Evolutionary conservation across 371 early-diverging fungal species (phyloP), one percentile per base, ranked within the genome.

Genomic region (Actinomucor elegans): DNA sequence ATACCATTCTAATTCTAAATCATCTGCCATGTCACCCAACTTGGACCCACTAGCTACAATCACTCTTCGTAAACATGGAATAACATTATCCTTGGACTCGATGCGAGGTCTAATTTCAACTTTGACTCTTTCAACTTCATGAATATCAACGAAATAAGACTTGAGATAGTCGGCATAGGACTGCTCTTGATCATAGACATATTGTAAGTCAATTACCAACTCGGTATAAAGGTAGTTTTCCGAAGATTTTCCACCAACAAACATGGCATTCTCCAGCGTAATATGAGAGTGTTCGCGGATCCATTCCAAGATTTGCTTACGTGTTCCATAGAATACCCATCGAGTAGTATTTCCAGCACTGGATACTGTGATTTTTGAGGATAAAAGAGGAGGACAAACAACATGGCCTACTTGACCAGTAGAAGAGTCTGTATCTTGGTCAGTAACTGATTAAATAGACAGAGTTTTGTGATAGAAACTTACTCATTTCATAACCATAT

Each of bases 401-500:
- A 77, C 58, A 34, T 69, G 72, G 7, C 74, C 77, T 1, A 53
- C 6, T 34, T 57, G 57, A 15, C 58, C 63, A 21, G 63, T 51
- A n/a, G 52, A 44, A 14, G 52, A 14, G 17, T 50, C 59, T 55
- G 10, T 31, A 11, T 1, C 12, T 15, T 20, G 11, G 4, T 7
- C 1, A 8, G 44, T 26, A 14, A 12, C 5, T 14, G 24, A 4
- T 36, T 17, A 41, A 38, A 15, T 1, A 28, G 18, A 18, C 7
- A 37, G 4, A 6, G 14, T 23, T 4, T 6, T n/a, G 4, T 15
- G 9, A 0, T 17, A 6, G 18, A 18, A 8, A 52, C 45, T 46
- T 59, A 52, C 57, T 47, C 29, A 75, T 65, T 69, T 75, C 76
- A 67, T 75, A 75, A 26, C 76, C 76, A 52, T 63, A 71, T 12